phyloP scores from a whole-genome alignment of 73 alveolate species.

The Breviolum minutum region DNA sequence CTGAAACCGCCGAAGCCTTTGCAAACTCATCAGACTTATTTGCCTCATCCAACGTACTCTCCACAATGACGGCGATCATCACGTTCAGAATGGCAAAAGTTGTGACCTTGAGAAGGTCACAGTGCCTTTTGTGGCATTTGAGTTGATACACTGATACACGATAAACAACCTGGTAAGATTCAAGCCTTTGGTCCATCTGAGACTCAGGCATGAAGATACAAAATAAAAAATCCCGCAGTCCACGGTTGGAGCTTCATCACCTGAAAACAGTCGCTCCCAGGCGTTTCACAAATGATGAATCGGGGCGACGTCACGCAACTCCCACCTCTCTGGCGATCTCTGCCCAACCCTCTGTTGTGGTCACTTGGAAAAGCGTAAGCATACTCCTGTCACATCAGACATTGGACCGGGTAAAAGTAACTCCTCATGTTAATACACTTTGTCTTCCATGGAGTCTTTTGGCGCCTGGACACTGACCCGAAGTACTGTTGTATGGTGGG shows the following conservation, averaged over 20 bases:
- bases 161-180: neutral
- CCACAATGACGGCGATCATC: conserved; percentile 87
- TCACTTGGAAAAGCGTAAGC: conserved; percentile 83
- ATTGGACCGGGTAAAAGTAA: neutral
- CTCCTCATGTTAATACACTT: neutral
- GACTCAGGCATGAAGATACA: conserved; percentile 71
- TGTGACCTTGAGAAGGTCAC: conserved; percentile 27
- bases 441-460: neutral
- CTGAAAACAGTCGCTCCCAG: no score
- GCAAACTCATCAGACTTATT: neutral
- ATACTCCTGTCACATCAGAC: conserved; percentile 28
- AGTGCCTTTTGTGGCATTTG: neutral
- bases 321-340: conserved; percentile 87
- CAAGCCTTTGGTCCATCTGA: neutral
- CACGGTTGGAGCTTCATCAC: conserved; percentile 89
- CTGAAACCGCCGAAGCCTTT: neutral
- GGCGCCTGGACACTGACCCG: conserved; percentile 41
- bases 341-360: conserved; percentile 95
- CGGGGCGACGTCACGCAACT: neutral
- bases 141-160: neutral
- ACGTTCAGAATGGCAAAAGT: conserved; percentile 86
- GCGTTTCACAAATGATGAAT: neutral
- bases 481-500: conserved; percentile 53
- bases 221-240: conserved; percentile 49
- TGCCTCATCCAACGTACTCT: conserved; percentile 88